These are phyloP conservation scores for Erodium trifolium DNA, from an alignment of 441 rosid species.

Conservation along the genomic window DNA sequence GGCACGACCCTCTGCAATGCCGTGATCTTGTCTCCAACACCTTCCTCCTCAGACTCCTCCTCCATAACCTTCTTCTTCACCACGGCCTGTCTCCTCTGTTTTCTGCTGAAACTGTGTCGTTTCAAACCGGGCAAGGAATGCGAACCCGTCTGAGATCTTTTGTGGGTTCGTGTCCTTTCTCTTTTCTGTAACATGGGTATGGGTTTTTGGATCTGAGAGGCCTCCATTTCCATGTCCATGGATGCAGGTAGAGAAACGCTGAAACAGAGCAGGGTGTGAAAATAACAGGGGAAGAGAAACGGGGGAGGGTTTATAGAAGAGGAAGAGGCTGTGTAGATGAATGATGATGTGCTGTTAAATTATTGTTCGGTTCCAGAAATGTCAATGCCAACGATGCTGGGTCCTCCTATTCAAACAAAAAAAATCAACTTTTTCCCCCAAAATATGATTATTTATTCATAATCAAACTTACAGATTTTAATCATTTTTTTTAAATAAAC, in stretches of 20 bases:
- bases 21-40: slow-evolving; percentile 45
- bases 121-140: slow-evolving; percentile 23
- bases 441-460: no score
- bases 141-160: slow-evolving; percentile 14
- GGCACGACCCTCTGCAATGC: slow-evolving; percentile 68
- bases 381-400: slow-evolving; percentile 46
- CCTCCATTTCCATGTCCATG: slow-evolving; percentile 24
- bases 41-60: slow-evolving; percentile 24
- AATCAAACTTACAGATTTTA: no score
- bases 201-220: slow-evolving; percentile 13
- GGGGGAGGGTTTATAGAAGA: not conserved
- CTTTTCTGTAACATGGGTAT: slow-evolving; percentile 19
- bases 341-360: slow-evolving; percentile 16
- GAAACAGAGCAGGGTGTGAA: slow-evolving; percentile 12
- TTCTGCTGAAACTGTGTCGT: slow-evolving; percentile 21
- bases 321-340: slow-evolving; percentile 5
- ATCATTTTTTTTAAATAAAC: no score
- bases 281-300: not conserved
- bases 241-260: slow-evolving; percentile 10
- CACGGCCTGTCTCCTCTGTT: slow-evolving; percentile 12
- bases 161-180: slow-evolving; percentile 9
- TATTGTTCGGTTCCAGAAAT: slow-evolving; percentile 25
- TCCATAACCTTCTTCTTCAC: slow-evolving; percentile 12
- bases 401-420: slow-evolving; percentile 12
- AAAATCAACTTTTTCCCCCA: no score